Base-by-base conservation (phyloP, 768 basidiomycete genomes). In the Leccinellum albellum region DNA sequence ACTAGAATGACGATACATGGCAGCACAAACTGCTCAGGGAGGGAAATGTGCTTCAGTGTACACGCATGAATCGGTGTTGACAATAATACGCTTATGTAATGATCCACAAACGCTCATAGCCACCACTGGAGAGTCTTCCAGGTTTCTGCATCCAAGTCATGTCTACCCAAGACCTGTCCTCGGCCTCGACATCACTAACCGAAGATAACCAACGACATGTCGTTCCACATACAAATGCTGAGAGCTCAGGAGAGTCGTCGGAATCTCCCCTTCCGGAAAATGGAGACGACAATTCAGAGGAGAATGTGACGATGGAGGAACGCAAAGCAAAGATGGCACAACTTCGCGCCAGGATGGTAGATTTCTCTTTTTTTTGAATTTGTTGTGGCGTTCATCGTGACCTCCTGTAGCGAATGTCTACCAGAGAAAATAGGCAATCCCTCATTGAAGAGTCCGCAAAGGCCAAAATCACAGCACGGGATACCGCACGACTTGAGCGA, bases 371-470 rank as follows among this genome's bases (percentile, higher is more conserved):
- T 35, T 57, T 6, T 10, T n/a, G 35, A n/a, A 10, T 5, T 56
- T 20, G 2, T 12, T 24, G 28, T 26, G 29, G 4, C 3, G 4
- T 14, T 54, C 42, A 49, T 45, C 24, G 7, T 33, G 3, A 8
- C 44, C 20, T 57, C 50, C 37, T 37, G n/a, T 52, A 95, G 94
- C 86, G 82, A 51, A 80, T 83, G 29, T 91, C 93, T 2, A 77
- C 89, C 1, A 84, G 80, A 65, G 92, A 87, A 4, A 99, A 99
- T 71, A 85, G 94, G 13, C 82, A 83, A 32, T 89, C 94, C 2
- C 77, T 98, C 15, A 78, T 97, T 15, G 87, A 92, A 60, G 96
- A 98, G 68, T 84, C 86, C 33, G 82, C 90, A 20, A 89, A 83
- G 67, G 78, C 84, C 6, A 91, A 91, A 65, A 75, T 88, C 9